phyloP scores from a whole-genome alignment of 2,329 filamentous ascomycete genomes.

The Cercospora sp. region DNA sequence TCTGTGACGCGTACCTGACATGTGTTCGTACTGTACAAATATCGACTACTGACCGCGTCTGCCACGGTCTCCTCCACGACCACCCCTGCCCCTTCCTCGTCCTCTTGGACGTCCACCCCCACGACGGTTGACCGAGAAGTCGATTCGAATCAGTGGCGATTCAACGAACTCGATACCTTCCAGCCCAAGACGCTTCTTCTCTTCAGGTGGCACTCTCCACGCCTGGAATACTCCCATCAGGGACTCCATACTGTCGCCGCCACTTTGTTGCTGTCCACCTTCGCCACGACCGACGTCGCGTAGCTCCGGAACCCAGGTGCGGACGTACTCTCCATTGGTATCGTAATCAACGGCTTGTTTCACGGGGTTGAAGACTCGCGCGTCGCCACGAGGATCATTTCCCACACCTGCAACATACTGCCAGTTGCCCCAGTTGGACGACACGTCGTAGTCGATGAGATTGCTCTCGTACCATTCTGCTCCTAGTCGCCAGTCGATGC shows the following conservation, averaged over 20 bases:
- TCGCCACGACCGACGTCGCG: constrained; percentile 46
- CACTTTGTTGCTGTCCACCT: background rate
- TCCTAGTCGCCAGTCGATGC: constrained; percentile 76
- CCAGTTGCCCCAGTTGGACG: constrained; percentile 52
- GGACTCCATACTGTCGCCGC: constrained; percentile 35
- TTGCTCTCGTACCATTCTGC: constrained; percentile 81
- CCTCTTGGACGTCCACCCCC: constrained; percentile 41
- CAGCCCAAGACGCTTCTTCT: constrained; percentile 59
- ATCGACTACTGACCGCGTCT: constrained; percentile 8
- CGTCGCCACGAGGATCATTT: constrained; percentile 71
- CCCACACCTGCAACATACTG: constrained; percentile 79
- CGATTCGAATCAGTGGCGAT: constrained; percentile 64
- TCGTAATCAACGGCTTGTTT: constrained; percentile 82
- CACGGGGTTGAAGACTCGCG: constrained; percentile 76
- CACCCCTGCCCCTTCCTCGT: constrained; percentile 36
- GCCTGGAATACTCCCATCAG: constrained; percentile 67
- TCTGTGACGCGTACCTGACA: background rate
- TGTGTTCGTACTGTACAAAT: background rate
- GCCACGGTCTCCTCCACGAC: constrained; percentile 22
- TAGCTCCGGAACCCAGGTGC: constrained; percentile 72
- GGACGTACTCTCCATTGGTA: constrained; percentile 66
- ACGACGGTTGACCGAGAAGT: constrained; percentile 58
- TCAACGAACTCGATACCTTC: constrained; percentile 64
- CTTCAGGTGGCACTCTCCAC: constrained; percentile 62
- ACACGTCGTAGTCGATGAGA: constrained; percentile 73